Evolutionary conservation across 495 filamentous ascomycete genomes (phyloP).

Genomic region (Penicillium cinerascens): DNA sequence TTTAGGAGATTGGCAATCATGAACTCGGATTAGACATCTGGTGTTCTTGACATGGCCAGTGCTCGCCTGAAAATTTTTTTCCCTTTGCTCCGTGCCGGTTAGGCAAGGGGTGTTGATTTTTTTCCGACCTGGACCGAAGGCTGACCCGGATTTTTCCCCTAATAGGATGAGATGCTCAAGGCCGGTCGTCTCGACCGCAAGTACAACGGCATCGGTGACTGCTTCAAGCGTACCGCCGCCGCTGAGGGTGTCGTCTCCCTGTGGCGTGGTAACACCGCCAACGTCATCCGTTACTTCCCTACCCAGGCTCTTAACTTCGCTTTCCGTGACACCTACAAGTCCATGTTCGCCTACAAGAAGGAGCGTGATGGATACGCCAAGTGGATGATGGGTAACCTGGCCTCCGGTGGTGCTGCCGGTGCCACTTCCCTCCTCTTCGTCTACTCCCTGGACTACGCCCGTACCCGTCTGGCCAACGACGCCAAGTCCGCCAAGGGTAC

Average conservation of each 20-base stretch:
- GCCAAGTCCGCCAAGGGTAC: slow-evolving; percentile 92
- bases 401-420: slow-evolving; percentile 99
- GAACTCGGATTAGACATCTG: background rate
- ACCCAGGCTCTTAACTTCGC: slow-evolving; percentile 99
- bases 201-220: slow-evolving; percentile 91
- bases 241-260: slow-evolving; percentile 79
- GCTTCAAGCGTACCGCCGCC: slow-evolving; percentile 84
- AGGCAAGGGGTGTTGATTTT: slow-evolving; percentile 6
- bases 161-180: slow-evolving; percentile 99
- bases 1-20: background rate
- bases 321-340: slow-evolving; percentile 99
- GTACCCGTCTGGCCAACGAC: slow-evolving; percentile 99
- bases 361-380: slow-evolving; percentile 95
- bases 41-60: background rate
- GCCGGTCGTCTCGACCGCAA: slow-evolving; percentile 95
- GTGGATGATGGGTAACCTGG: slow-evolving; percentile 99
- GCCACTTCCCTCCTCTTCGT: slow-evolving; percentile 99
- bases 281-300: slow-evolving; percentile 99
- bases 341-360: slow-evolving; percentile 99
- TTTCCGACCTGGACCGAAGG: background rate
- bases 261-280: slow-evolving; percentile 99
- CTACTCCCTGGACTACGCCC: slow-evolving; percentile 99
- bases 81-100: slow-evolving; percentile 3
- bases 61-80: slow-evolving; percentile 7
- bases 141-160: slow-evolving; percentile 14